Conservation (phyloP, 2,329 filamentous ascomycete species). For the Fusarium clavum region DNA sequence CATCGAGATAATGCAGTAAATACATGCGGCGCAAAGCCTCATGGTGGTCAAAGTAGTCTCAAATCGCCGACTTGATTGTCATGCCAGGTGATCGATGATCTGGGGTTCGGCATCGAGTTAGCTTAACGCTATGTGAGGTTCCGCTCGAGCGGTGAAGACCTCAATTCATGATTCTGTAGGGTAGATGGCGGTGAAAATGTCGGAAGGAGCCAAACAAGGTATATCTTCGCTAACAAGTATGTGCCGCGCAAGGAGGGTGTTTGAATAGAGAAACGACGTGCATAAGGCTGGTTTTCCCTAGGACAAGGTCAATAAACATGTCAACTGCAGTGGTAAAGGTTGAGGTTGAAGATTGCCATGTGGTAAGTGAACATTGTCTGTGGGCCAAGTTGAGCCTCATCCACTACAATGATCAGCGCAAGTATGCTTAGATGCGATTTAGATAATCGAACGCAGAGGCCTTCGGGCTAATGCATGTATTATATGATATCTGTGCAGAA, state of each 20-base stretch:
- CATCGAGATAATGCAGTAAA: constrained; percentile 15
- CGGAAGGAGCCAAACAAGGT: constrained; percentile 17
- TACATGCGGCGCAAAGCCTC: constrained; percentile 20
- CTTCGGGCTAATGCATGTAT: neutral
- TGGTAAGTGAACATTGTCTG: constrained; percentile 2
- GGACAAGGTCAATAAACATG: neutral
- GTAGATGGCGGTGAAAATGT: constrained; percentile 45
- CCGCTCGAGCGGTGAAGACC: constrained; percentile 43
- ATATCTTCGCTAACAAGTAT: constrained; percentile 6
- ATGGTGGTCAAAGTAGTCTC: constrained; percentile 16
- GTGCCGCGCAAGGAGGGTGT: constrained; percentile 28
- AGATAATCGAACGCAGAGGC: neutral
- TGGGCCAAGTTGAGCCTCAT: constrained; percentile 30
- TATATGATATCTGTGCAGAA: neutral
- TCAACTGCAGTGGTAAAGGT: neutral
- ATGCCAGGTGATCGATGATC: constrained; percentile 43
- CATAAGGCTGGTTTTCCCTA: neutral
- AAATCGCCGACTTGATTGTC: constrained; percentile 29
- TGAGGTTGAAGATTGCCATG: neutral
- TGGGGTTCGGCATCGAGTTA: constrained; percentile 42
- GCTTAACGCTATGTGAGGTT: constrained; percentile 29
- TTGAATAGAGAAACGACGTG: constrained; percentile 15
- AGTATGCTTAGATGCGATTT: neutral
- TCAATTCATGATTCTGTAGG: constrained; percentile 35
- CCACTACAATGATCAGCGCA: neutral